Evolutionary conservation across 192 early-diverging fungal genomes (phyloP), one percentile per base, ranked within the genome.

Genomic region (Piromyces sp.): DNA sequence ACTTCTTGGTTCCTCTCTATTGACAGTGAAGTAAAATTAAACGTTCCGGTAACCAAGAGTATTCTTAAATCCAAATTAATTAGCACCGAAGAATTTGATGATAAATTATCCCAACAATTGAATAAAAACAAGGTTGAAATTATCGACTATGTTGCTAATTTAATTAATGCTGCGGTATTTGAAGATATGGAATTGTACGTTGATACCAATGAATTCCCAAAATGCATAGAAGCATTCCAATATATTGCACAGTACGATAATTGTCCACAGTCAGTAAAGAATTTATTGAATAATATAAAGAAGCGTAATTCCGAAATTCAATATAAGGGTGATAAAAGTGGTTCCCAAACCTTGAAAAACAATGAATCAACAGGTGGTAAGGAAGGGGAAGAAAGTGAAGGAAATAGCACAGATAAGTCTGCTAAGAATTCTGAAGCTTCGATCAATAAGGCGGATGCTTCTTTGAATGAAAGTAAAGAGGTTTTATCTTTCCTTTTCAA

Each of bases 61-160:
- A 88, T 99, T 42, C 92, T 97, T 82, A 92, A 93, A 81, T 92
- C 93, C 15, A 88, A 92, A 2, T 87, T 99, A 30, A 87, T 99
- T 22, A 89, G 89, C 78, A 81, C 94, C 14, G 86, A 87, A 5
- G 96, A 98, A 78, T 90, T 97, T 82, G 98, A 99, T 87, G 89
- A 90, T 30, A 95, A 95, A 83, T 89, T 99, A n/a, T 92, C 94
- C 1, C 91, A 92, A 15, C 86, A 94, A 80, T 93, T 98, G 33
- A 95, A 98, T 40, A 88, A 87, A 80, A 93, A 92, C 29, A 90
- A 94, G 5, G 83, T 87, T 28, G 85, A 85, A 29, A 92, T 94
- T 2, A 88, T 95, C 36, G 93, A 95, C 16, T 97, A 95, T 87
- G 92, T 94, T 0, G 88, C 90, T 13, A 86, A 91, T 80, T 86